Evolutionary conservation across 1,284 basidiomycete species (phyloP).

Genomic region (Rhodotorula sp.): DNA sequence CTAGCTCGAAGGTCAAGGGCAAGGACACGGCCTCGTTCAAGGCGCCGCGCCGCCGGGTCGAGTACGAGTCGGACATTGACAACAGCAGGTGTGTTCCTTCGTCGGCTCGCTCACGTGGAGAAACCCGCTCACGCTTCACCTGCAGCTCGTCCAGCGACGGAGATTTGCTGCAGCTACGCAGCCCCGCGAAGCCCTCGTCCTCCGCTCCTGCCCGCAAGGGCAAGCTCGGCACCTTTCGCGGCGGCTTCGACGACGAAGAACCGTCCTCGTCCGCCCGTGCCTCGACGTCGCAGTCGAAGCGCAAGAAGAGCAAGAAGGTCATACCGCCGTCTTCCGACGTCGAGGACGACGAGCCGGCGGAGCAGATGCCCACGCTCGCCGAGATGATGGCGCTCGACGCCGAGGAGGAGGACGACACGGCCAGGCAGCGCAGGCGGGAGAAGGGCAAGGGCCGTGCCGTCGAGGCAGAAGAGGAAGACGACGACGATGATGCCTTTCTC

Average conservation of each 20-base stretch:
- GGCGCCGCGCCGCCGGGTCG: not conserved
- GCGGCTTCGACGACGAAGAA: not conserved
- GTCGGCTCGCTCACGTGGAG: not conserved
- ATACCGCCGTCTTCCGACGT: not conserved
- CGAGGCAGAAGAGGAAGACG: no score
- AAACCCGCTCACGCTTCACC: no score
- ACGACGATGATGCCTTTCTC: not conserved
- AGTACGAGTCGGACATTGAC: not conserved
- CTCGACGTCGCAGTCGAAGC: not conserved
- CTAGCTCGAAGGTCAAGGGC: not conserved
- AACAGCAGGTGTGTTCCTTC: not conserved
- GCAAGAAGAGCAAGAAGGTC: constrained; percentile 49
- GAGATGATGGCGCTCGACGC: not conserved
- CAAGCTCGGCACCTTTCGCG: not conserved
- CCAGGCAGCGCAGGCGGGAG: not conserved
- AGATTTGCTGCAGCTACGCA: not conserved
- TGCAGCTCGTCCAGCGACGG: no score
- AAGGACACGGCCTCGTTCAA: not conserved
- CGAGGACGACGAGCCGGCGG: not conserved
- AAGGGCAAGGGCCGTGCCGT: not conserved
- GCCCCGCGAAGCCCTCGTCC: not conserved
- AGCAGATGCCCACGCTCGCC: not conserved
- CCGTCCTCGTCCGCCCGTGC: not conserved
- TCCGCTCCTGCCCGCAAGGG: not conserved
- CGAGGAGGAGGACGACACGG: not conserved